These are phyloP conservation scores for Draba incana DNA, from an alignment of 345 rosid genomes.

Conservation along the genomic window DNA sequence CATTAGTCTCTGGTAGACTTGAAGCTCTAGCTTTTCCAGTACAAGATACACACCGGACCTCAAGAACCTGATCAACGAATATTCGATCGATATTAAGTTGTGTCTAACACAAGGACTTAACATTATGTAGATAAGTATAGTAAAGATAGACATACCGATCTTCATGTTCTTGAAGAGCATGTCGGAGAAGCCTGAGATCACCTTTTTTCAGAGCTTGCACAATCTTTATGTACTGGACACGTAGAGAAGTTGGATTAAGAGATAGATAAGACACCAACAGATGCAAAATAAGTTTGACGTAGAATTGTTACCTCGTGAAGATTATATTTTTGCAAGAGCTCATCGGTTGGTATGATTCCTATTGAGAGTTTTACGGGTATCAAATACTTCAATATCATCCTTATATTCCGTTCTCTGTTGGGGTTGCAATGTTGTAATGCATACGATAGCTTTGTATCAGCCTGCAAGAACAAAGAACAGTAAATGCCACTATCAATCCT, in stretches of 20 bases:
- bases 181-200: conserved; percentile 87
- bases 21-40: conserved; percentile 96
- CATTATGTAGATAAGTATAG: conserved; percentile 17
- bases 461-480: conserved; percentile 55
- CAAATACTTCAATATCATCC: conserved; percentile 95
- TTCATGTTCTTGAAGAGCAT: conserved; percentile 87
- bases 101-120: conserved; percentile 16
- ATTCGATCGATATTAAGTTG: neutral
- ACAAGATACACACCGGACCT: conserved; percentile 97
- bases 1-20: conserved; percentile 89
- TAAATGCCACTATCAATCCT: neutral
- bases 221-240: conserved; percentile 69
- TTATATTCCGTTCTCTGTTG: conserved; percentile 67
- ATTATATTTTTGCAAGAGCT: conserved; percentile 69
- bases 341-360: conserved; percentile 71
- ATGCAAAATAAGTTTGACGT: neutral
- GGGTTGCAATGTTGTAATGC: conserved; percentile 82
- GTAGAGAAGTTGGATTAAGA: conserved; percentile 25
- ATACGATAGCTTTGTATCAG: conserved; percentile 90
- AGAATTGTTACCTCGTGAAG: conserved; percentile 65
- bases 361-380: conserved; percentile 94
- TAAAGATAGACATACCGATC: conserved; percentile 56
- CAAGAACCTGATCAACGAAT: conserved; percentile 56
- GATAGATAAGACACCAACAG: neutral
- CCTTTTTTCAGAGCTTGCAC: conserved; percentile 76